Evolutionary conservation across 164 flowering plant genomes (phyloP).

Genomic region (Tetracentron sinense): DNA sequence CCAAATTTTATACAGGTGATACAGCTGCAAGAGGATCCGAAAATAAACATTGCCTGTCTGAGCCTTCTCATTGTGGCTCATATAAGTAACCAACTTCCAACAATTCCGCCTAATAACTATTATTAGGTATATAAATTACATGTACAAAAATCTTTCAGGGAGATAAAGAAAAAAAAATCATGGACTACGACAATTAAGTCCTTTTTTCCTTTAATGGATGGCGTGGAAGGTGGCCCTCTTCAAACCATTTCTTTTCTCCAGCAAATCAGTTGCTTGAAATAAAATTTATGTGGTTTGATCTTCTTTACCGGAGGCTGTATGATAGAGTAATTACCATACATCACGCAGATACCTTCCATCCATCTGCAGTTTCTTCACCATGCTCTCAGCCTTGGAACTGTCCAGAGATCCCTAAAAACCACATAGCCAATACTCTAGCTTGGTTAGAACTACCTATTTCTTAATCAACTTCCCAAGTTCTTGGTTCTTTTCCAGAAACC

Average conservation of each 20-base stretch:
- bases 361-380: conserved; percentile 90
- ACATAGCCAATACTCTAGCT: background rate
- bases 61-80: no score
- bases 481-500: no score
- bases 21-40: no score
- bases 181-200: background rate
- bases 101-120: no score
- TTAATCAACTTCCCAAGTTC: no score
- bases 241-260: background rate
- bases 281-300: background rate
- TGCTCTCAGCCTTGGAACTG: conserved; percentile 72
- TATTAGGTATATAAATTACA: conserved; percentile 31
- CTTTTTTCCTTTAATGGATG: no score
- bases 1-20: no score
- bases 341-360: conserved; percentile 90
- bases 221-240: no score
- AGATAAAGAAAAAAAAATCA: conserved; percentile 18
- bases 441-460: background rate
- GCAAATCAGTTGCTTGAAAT: background rate
- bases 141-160: conserved; percentile 22
- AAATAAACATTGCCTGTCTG: no score
- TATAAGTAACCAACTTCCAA: no score
- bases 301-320: background rate
- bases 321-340: conserved; percentile 58
- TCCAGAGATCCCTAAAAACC: conserved; percentile 73